A percentile compares a stretch with the other conserved stretches of the same genome.
phyloP scores from a whole-genome alignment of 805 yeast genomes.

The Starmera dryadoides region DNA sequence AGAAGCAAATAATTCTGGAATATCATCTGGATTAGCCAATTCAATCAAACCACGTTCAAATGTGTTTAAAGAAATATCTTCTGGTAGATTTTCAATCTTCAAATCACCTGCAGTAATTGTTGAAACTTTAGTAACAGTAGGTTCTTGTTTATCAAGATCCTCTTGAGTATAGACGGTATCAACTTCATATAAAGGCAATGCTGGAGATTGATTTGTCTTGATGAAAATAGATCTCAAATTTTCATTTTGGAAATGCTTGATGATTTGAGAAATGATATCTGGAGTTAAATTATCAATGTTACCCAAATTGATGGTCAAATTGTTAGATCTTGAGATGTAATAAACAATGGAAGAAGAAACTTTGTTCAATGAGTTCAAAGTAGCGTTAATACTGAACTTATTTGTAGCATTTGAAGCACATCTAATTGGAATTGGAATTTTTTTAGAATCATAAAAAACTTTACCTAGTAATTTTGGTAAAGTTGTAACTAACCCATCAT shows the following conservation, averaged over 20 bases:
- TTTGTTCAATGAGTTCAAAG: conserved; percentile 52
- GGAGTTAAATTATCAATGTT: conserved; percentile 33
- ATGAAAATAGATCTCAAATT: conserved; percentile 52
- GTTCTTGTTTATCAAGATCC: conserved; percentile 19
- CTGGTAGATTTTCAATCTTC: conserved; percentile 28
- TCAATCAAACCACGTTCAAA: conserved; percentile 80
- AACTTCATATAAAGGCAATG: conserved; percentile 74
- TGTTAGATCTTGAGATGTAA: conserved; percentile 68
- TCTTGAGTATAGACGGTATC: conserved; percentile 37
- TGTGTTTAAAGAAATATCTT: conserved; percentile 39
- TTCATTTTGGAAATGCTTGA: conserved; percentile 35
- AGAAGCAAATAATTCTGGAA: conserved; percentile 53
- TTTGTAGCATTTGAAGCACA: conserved; percentile 27
- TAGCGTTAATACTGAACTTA: conserved; percentile 40
- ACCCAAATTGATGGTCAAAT: conserved; percentile 63
- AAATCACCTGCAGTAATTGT: conserved; percentile 3
- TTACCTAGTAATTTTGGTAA: conserved; percentile 84
- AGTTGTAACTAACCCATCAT: conserved; percentile 71
- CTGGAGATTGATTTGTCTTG: conserved; percentile 69
- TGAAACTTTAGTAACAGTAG: conserved; percentile 1
- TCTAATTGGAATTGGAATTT: conserved; percentile 63
- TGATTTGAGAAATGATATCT: conserved; percentile 45
- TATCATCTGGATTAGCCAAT: conserved; percentile 69
- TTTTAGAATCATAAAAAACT: conserved; percentile 55
- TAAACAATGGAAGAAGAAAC: conserved; percentile 52